Base-by-base conservation (phyloP, 441 rosid species). In the Jatropha podagrica region DNA sequence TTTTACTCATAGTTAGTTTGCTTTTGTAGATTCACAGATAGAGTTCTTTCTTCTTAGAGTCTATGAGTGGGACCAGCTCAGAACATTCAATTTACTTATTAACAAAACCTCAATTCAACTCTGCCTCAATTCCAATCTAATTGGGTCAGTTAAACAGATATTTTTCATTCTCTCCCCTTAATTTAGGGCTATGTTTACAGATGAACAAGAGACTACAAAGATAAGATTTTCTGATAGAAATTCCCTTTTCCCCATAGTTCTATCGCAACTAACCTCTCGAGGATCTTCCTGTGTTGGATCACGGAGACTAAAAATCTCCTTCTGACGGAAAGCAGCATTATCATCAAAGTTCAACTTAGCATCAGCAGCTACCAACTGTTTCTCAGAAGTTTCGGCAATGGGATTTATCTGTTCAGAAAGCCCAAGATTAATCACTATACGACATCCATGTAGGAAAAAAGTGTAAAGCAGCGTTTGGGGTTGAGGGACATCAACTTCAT, bases 341-440 rank as follows among this genome's bases (percentile, higher is more conserved):
- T 96, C 99, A 86, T 96, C 99, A 70, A 96, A 94, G 85, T 96
- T 96, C 91, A 96, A 82, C 79, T 96, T 96, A 68, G 99, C 99
- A 88, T 96, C 99, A 83, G 99, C 99, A 73, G 99, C 99, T 77
- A 96, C 97, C 88, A 96, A 79, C 78, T 83, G 86, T 48, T 86
- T 92, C 68, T 85, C 86, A 74, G 99, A 81, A 69, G 97, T 92
- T 90, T 96, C 99, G 2, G 97, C 98, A 44, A 94, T 88, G 68
- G 98, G 99, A 87, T 96, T 96, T 83, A 96, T 92, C 99, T 96
- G 87, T 68, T 58, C 71, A 81, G 72, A 52, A 44, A 77, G 58
- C 18, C 41, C 77, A 44, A 32, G 52, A 73, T n/a, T 13, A 60
- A 48, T 70, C 78, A 56, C n/a, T 41, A 20, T 48, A 48, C 61